Base-by-base conservation (phyloP, 371 early-diverging fungal species). In the Mortierella sp. region DNA sequence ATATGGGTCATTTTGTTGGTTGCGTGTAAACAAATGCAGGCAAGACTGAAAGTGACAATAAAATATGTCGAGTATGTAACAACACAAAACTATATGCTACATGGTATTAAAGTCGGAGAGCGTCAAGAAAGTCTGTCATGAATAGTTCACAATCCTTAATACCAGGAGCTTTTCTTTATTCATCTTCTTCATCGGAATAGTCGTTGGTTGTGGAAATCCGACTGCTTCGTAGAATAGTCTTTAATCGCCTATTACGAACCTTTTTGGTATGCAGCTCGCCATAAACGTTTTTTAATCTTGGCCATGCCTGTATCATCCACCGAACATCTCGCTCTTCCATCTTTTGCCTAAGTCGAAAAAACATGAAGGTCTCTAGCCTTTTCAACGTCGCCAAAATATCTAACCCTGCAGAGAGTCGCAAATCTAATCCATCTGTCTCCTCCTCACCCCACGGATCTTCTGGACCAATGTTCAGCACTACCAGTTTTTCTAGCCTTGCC, bases 281-380 rank as follows among this genome's bases (percentile, higher is more conserved):
- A 9, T 26, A 23, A 28, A 53, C 8, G 26, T 23, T 53, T 28
- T 23, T 28, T 28, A 59, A 15, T 37, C 60, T 59, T 59, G 60
- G 60, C 60, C 60, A 59, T 19, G 42, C 42, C 26, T 59, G 26
- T 9, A 37, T 35, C 60, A 59, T 32, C 60, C 60, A 59, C 6
- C 12, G 22, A 26, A 59, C 37, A 40, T 59, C 34, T 13, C 22
- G 40, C 9, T 23, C 23, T 1, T n/a, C 37, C 60, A 59, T 59
- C 23, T 42, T 22, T 23, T 59, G 60, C 23, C 42, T 40, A 22
- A 59, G 9, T 13, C 12, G 3, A 4, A 35, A 22, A 26, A 59
- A 59, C 15, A 15, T 12, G 9, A 59, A 17, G 8, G 34, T 13
- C 42, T 59, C 60, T 3, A 59, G 40, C 26, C 35, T 59, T 26